phyloP scores from a whole-genome alignment of 768 basidiomycete genomes.

The Leucosporidium creatinivorum region DNA sequence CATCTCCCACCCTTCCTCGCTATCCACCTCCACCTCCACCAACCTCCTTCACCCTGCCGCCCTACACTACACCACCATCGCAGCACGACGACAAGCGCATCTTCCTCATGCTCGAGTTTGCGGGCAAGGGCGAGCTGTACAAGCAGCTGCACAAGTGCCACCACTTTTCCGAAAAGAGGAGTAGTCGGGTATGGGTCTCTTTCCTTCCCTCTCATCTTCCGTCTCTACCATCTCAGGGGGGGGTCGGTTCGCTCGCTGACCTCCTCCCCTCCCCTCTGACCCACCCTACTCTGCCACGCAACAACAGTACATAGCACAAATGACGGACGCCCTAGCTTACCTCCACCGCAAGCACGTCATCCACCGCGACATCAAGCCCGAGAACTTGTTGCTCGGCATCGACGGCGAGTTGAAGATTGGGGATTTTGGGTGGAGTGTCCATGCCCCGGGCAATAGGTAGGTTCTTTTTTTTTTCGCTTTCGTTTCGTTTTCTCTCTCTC shows the following conservation, averaged over 20 bases:
- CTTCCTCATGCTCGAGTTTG: slow-evolving; percentile 96
- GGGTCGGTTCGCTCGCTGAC: too few species aligned
- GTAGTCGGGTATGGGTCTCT: slow-evolving; percentile 50
- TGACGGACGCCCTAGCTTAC: slow-evolving; percentile 91
- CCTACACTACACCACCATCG: slow-evolving; percentile 54
- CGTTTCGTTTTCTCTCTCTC: too few species aligned
- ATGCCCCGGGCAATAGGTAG: slow-evolving; percentile 76
- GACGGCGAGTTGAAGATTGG: slow-evolving; percentile 97
- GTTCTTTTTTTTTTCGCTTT: not conserved
- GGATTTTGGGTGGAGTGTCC: slow-evolving; percentile 98
- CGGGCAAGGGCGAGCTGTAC: slow-evolving; percentile 93
- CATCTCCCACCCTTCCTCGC: too few species aligned
- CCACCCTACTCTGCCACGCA: not conserved
- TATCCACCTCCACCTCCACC: too few species aligned
- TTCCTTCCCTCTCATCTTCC: not conserved
- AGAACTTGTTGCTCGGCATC: slow-evolving; percentile 87
- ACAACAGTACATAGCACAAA: slow-evolving; percentile 84
- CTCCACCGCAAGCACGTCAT: slow-evolving; percentile 95
- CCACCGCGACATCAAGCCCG: slow-evolving; percentile 97
- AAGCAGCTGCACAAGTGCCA: slow-evolving; percentile 83
- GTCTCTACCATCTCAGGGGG: too few species aligned
- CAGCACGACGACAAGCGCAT: slow-evolving; percentile 90
- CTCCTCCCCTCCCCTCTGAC: not conserved
- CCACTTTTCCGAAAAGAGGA: slow-evolving; percentile 78
- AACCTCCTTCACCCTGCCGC: too few species aligned